phyloP scores from a whole-genome alignment of 2,329 filamentous ascomycete genomes.

The Tolypocladium album region DNA sequence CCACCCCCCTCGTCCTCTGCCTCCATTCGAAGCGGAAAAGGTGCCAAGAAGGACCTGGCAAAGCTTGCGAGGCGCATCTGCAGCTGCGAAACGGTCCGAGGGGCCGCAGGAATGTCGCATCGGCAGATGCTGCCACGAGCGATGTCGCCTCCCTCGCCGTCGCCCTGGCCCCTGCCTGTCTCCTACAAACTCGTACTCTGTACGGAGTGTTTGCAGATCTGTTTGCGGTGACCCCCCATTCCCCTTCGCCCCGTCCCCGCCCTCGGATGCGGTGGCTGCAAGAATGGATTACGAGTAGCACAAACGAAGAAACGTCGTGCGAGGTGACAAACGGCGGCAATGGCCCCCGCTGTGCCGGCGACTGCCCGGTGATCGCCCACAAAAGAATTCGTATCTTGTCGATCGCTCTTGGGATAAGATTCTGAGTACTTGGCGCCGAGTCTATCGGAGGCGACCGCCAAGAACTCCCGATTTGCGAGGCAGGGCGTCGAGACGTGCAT shows the following conservation, averaged over 20 bases:
- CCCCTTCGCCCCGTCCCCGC: background rate
- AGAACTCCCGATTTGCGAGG: background rate
- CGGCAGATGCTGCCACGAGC: background rate
- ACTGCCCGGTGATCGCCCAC: background rate
- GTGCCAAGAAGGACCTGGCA: background rate
- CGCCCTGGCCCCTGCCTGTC: background rate
- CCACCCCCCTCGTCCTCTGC: background rate
- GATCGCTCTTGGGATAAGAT: background rate
- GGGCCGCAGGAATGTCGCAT: background rate
- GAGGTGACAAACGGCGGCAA: background rate
- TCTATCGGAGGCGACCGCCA: background rate
- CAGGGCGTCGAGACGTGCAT: background rate
- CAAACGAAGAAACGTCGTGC: background rate
- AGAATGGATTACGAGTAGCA: background rate
- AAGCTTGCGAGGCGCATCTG: background rate
- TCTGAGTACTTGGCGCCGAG: background rate
- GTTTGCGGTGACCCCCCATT: background rate
- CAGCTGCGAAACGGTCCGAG: background rate
- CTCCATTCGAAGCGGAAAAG: background rate
- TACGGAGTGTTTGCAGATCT: background rate
- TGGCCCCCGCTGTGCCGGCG: background rate
- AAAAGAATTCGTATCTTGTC: background rate
- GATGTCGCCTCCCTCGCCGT: background rate
- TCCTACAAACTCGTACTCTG: background rate
- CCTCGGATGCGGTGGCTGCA: background rate